Evolutionary conservation across 352 stramenopile species (phyloP), one percentile per base, ranked within the genome.

Genomic region (Phytophthora pseudosyringae): DNA sequence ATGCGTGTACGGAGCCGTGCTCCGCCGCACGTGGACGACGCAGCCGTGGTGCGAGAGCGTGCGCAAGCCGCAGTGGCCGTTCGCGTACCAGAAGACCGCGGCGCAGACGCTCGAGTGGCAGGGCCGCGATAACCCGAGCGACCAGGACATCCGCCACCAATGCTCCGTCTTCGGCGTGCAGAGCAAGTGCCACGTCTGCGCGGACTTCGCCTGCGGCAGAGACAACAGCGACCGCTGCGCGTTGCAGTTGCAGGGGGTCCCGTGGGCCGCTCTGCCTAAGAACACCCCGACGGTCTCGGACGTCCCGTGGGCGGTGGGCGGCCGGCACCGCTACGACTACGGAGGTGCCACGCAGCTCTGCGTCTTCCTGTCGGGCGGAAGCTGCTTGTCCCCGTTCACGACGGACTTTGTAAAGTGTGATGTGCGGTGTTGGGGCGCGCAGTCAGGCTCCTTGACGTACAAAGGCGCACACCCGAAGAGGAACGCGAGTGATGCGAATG

Each of bases 241-340:
- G 10, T 97, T 96, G 65, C 97, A 99, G 73, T 68, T 99, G 12
- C 97, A 99, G 61, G 97, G 97, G 16, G 73, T 98, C 21, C 59
- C 75, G 39, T 95, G 80, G 82, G 61, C 55, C 1, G 52, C 53
- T 58, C 59, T 89, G 61, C 87, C 77, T 21, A 86, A 52, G 64
- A 99, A 99, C 69, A 95, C 98, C 55, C 92, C 94, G 16, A 97
- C 90, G 0, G 83, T 98, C 25, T 91, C 89, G 5, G 96, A 99
- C 68, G 86, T 96, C 11, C 93, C 95, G 3, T 99, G 94, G 92
- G 91, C 89, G 13, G 81, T 99, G 3, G 85, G 83, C 11, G 92
- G 93, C 2, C 50, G 38, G 11, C 91, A 98, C 67, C 81, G 96
- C 13, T 98, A 98, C 61, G 96, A 99, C 76, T 99, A 98, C 73